Percentiles rank a stretch among this genome's conserved stretches.
Evolutionary conservation across 192 early-diverging fungal genomes (phyloP).

Genomic region (Lunasporangiospora selenospora): DNA sequence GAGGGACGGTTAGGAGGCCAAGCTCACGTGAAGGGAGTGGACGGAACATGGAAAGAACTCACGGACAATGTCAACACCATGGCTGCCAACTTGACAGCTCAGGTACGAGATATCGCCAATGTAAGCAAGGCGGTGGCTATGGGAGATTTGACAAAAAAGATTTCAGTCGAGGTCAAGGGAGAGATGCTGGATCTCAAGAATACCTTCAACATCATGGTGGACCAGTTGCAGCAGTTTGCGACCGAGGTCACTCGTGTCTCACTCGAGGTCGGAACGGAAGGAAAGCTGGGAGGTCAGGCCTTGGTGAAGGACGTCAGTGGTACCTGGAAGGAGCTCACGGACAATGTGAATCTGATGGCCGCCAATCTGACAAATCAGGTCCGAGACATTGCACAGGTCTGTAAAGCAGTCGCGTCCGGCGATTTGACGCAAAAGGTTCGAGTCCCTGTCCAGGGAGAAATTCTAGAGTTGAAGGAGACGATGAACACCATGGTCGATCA

Average conservation of each 20-base stretch:
- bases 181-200: conserved; percentile 64
- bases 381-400: conserved; percentile 64
- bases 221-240: conserved; percentile 62
- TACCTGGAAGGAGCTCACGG: conserved; percentile 65
- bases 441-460: conserved; percentile 63
- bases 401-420: conserved; percentile 62
- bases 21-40: conserved; percentile 62
- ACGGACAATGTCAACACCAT: conserved; percentile 74
- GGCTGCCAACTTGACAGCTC: conserved; percentile 66
- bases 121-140: conserved; percentile 66
- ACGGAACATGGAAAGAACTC: conserved; percentile 70
- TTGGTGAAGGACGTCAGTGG: conserved; percentile 61
- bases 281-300: conserved; percentile 62
- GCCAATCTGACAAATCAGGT: conserved; percentile 62
- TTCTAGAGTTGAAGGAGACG: conserved; percentile 67
- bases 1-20: conserved; percentile 73
- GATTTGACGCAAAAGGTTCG: conserved; percentile 62
- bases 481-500: conserved; percentile 62
- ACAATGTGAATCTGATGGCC: conserved; percentile 69
- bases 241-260: conserved; percentile 65
- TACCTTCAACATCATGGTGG: conserved; percentile 68
- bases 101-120: conserved; percentile 69
- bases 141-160: conserved; percentile 63
- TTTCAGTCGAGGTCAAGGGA: conserved; percentile 62
- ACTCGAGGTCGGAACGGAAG: conserved; percentile 65